A percentile compares a stretch with the other conserved stretches of the same genome.
These are phyloP conservation scores for Wallemia hederae DNA, from an alignment of 1,284 basidiomycete genomes.

Conservation along the genomic window DNA sequence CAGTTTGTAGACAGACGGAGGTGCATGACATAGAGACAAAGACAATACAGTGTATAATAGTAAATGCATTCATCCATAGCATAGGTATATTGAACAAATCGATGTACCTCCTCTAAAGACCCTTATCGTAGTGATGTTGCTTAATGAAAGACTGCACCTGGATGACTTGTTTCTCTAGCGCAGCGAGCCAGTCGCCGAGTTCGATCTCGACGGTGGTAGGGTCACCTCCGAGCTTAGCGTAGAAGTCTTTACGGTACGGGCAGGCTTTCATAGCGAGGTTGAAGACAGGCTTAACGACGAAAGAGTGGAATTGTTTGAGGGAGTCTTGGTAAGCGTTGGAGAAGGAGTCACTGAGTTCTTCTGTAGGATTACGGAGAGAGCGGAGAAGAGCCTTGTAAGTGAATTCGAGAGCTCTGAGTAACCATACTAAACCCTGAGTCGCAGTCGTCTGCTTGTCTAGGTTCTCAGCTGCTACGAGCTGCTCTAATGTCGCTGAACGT, in stretches of 20 bases:
- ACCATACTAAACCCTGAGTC: conserved; percentile 78
- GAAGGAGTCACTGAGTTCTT: conserved; percentile 52
- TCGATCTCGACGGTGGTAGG: conserved; percentile 36
- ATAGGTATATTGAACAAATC: too few relatives aligned
- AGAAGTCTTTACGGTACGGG: conserved; percentile 71
- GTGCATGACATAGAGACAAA: too few relatives aligned
- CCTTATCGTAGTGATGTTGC: conserved; percentile 1
- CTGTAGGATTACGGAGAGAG: conserved; percentile 33
- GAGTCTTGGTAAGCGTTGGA: conserved; percentile 51
- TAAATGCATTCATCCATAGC: too few relatives aligned
- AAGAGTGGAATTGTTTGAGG: conserved; percentile 61
- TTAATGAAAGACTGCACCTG: conserved; percentile 31
- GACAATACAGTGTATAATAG: too few relatives aligned
- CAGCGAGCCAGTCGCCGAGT: conserved; percentile 46
- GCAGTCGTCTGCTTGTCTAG: conserved; percentile 57
- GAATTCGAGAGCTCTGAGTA: conserved; percentile 66
- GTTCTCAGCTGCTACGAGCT: conserved; percentile 58
- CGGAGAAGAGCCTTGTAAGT: conserved; percentile 56
- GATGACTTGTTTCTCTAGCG: conserved; percentile 37
- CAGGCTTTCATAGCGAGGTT: conserved; percentile 88
- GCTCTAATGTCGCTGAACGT: conserved; percentile 48
- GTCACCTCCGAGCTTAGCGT: conserved; percentile 51
- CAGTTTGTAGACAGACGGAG: too few relatives aligned
- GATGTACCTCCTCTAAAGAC: neutral
- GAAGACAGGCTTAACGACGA: conserved; percentile 62